phyloP scores from a whole-genome alignment of 305 asterid genomes.

The Solanum hybrid region DNA sequence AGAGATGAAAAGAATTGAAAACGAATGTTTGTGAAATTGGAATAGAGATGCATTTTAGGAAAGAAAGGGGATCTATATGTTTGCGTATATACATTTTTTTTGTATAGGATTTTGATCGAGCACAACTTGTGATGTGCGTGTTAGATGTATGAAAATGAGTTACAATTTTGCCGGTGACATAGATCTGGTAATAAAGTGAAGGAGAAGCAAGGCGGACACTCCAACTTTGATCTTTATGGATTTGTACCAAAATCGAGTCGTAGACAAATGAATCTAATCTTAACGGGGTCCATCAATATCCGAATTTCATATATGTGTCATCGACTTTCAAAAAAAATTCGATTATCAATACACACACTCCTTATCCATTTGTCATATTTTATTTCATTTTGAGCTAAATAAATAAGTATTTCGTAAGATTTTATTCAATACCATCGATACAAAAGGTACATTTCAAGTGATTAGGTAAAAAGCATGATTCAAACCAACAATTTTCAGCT shows the following conservation, averaged over 20 bases:
- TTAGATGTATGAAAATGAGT: neutral
- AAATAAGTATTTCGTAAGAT: neutral
- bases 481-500: neutral
- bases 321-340: neutral
- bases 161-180: neutral
- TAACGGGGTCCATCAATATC: neutral
- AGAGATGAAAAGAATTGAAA: neutral
- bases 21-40: neutral
- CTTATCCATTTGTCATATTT: neutral
- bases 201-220: neutral
- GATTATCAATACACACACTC: neutral
- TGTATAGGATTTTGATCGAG: neutral
- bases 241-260: neutral
- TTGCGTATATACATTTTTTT: neutral
- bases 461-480: neutral
- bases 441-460: neutral
- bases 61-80: neutral
- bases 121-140: neutral
- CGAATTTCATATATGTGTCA: neutral
- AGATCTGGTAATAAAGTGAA: neutral
- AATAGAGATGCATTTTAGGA: neutral
- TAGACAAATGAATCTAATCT: neutral
- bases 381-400: neutral
- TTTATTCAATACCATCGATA: neutral
- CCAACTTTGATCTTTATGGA: neutral